A percentile compares a stretch with the other conserved stretches of the same genome.
phyloP scores from a whole-genome alignment of 495 filamentous ascomycete species.

The Aspergillus mulundensis region DNA sequence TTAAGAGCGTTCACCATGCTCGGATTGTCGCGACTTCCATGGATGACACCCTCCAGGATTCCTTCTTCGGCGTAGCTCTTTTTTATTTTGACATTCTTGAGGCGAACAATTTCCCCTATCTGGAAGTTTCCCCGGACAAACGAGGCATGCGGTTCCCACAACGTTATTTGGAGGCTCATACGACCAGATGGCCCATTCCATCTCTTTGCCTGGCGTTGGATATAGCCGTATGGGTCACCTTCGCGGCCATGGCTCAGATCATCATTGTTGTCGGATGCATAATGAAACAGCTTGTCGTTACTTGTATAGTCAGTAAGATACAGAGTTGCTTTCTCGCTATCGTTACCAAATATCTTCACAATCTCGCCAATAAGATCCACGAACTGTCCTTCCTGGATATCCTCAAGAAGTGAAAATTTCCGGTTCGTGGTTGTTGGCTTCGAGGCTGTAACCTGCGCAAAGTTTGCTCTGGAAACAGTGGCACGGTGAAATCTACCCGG shows the following conservation, averaged over 20 bases:
- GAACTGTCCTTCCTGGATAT: slow-evolving; percentile 53
- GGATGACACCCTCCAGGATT: slow-evolving; percentile 69
- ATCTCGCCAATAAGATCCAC: slow-evolving; percentile 76
- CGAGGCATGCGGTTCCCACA: slow-evolving; percentile 65
- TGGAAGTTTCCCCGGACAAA: slow-evolving; percentile 53
- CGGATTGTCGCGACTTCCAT: slow-evolving; percentile 52
- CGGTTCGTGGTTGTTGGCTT: slow-evolving; percentile 9
- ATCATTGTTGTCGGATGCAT: slow-evolving; percentile 41
- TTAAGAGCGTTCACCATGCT: slow-evolving; percentile 51
- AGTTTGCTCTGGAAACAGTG: background rate
- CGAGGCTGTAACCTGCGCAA: slow-evolving; percentile 15
- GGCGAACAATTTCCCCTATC: slow-evolving; percentile 54
- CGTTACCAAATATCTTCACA: slow-evolving; percentile 55
- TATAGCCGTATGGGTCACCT: slow-evolving; percentile 49
- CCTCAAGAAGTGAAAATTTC: slow-evolving; percentile 64
- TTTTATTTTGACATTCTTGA: slow-evolving; percentile 74
- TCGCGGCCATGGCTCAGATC: slow-evolving; percentile 28
- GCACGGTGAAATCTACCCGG: slow-evolving; percentile 12
- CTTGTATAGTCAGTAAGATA: slow-evolving; percentile 87
- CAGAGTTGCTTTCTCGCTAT: slow-evolving; percentile 51
- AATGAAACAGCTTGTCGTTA: slow-evolving; percentile 57
- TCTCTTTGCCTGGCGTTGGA: slow-evolving; percentile 26
- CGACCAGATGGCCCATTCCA: slow-evolving; percentile 81
- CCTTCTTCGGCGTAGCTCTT: slow-evolving; percentile 35
- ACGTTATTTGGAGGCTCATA: slow-evolving; percentile 65